Evolutionary conservation across 352 stramenopile species (phyloP), one percentile per base, ranked within the genome.

Genomic region (Globisporangium paddicum): DNA sequence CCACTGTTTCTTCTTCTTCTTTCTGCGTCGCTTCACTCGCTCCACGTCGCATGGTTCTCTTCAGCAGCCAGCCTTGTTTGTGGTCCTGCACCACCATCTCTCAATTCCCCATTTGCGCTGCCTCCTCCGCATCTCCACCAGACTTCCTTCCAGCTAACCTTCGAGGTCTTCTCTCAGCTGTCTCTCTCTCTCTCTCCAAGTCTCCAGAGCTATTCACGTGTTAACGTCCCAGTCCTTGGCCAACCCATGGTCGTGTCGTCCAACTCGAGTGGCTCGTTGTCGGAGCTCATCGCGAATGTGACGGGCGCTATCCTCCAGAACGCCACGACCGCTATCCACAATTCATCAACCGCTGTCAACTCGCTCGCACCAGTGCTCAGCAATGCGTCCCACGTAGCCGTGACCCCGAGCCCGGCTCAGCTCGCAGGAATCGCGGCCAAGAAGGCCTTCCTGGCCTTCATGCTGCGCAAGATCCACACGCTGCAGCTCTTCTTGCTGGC

Each of bases 371-470:
- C 58, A 16, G 28, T 58, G 28, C 9, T 45, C 21, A 51, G 25
- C 28, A 53, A 48, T 37, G 40, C 6, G 54, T 46, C 34, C 5
- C 34, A n/a, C 5, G 45, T 8, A 5, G 48, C 46, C 0, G 41
- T 55, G 34, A 75, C 62, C 5, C 68, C 71, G 13, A 82, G 73
- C 50, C 63, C 68, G 0, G 66, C 67, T 32, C 49, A 78, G 49
- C 58, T 44, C 30, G 63, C 58, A 10, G 37, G 63, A 52, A 58
- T 72, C 10, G 40, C 73, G 18, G 61, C 67, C 10, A 55, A 74
- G 37, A 64, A 75, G 26, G 73, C 73, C 6, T 54, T 75, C 5
- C 26, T 77, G 32, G 67, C 63, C 13, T 79, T 72, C 53, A 64
- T 85, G 41, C 25, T 72, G 21, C 44, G 40, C 28, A 52, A 61